Base-by-base conservation (phyloP, 257 asterid species). In the Solanum sitiens region DNA sequence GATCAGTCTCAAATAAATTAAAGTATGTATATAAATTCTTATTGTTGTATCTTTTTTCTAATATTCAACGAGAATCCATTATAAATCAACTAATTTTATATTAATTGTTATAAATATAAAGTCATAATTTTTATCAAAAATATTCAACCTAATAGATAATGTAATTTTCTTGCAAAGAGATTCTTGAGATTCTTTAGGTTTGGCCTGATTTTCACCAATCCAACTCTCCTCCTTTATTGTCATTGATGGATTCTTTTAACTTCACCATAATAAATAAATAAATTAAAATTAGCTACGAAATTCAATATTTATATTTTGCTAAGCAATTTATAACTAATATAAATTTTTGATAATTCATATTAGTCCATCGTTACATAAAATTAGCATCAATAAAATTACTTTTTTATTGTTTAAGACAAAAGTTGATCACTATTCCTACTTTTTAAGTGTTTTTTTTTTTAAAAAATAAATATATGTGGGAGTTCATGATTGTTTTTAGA, bases 121-220 rank as follows among this genome's bases (percentile, higher is more conserved):
- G 14, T 1, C 1, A 33, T 4, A 72, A 7, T 33, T 72, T 72
- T 72, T 0, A 72, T 33, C 4, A 33, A 72, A 71, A 11, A 33
- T 11, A 3, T 72, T 16, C 6, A 33, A 72, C 0, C 8, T 33
- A 1, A 15, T 16, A 32, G 7, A 32, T 72, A 72, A 33, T 33
- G 0, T 16, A 72, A 72, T 21, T 72, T 72, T 33, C 16, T 0
- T 4, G n/a, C 3, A 3, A 70, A 3, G 0, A 8, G 2, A 32
- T 0, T 9, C 42, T 32, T 4, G 0, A 8, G 2, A 32, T 0
- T 9, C 42, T 32, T 4, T 71, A 71, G 13, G 8, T 70, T 0
- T 3, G 3, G 0, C 1, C 7, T 32, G 3, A 71, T 16, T 71
- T 10, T 1, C 25, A 71, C 25, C 44, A 16, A 71, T 11, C 25